Conservation (phyloP, 73 alveolate species). For the Tetrahymena elliotti region DNA sequence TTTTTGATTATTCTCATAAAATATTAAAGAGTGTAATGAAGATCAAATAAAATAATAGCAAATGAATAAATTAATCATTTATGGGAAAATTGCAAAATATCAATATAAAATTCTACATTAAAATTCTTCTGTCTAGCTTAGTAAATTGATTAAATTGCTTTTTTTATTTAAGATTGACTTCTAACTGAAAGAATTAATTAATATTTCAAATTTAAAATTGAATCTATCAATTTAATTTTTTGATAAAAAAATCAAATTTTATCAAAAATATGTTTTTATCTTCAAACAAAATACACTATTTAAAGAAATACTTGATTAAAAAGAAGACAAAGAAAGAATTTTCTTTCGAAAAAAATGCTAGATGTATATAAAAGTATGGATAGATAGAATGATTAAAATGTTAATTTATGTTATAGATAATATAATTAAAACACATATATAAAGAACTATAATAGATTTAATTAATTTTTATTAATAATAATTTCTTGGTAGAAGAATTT, state of each 20-base stretch:
- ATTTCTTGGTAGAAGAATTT: background rate
- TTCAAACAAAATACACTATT: background rate
- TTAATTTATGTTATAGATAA: background rate
- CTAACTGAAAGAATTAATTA: background rate
- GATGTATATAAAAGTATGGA: background rate
- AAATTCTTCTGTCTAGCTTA: background rate
- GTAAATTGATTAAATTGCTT: background rate
- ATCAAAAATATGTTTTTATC: background rate
- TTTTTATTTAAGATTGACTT: background rate
- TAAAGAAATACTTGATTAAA: background rate
- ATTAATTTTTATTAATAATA: background rate
- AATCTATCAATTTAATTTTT: background rate
- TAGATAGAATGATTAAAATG: background rate
- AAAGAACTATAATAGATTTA: background rate
- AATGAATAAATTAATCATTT: too few species aligned
- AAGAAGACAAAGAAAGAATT: background rate
- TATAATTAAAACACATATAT: background rate
- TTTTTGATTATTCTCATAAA: too few species aligned
- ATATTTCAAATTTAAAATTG: background rate
- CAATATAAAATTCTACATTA: background rate
- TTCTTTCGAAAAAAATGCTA: background rate
- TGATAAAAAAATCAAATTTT: background rate
- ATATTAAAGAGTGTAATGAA: too few species aligned
- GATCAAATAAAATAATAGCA: too few species aligned
- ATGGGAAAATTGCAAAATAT: background rate